phyloP scores from a whole-genome alignment of 768 basidiomycete genomes.

The Pluteus cervinus region DNA sequence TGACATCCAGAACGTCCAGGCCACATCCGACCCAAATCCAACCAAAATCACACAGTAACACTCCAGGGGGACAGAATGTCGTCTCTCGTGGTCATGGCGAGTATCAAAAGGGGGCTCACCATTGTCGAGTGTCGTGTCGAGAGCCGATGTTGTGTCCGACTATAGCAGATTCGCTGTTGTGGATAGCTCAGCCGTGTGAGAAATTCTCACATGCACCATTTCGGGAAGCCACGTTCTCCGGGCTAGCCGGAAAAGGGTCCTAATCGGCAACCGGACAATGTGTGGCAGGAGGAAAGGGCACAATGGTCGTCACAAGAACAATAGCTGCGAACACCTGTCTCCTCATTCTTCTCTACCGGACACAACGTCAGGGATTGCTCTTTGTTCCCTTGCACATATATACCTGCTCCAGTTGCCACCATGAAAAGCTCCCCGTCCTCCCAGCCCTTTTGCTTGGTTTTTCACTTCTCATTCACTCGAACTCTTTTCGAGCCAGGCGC shows the following conservation, averaged over 20 bases:
- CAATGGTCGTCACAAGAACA: background rate
- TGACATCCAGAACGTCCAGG: constrained; percentile 28
- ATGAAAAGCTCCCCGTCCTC: background rate
- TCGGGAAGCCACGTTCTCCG: constrained; percentile 18
- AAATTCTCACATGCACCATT: constrained; percentile 20
- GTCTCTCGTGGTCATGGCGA: background rate
- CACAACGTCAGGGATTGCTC: background rate
- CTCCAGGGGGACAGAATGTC: constrained; percentile 5
- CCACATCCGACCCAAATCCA: constrained; percentile 31
- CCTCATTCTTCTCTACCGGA: background rate
- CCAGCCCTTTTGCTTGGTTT: background rate
- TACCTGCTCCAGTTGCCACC: background rate
- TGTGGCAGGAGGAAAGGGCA: background rate
- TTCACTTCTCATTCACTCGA: constrained; percentile 8
- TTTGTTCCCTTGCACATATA: background rate
- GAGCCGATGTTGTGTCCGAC: constrained; percentile 30
- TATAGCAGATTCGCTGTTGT: constrained; percentile 21
- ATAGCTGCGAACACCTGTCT: background rate
- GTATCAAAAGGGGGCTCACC: constrained; percentile 25
- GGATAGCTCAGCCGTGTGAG: constrained; percentile 5
- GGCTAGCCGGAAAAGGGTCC: constrained; percentile 5
- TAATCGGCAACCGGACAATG: background rate
- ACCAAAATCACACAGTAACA: constrained; percentile 13
- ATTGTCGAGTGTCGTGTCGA: constrained; percentile 34
- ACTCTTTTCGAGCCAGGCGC: constrained; percentile 27